Evolutionary conservation across 2,329 filamentous ascomycete genomes (phyloP).

Genomic region (Aspergillus quadrilineatus): DNA sequence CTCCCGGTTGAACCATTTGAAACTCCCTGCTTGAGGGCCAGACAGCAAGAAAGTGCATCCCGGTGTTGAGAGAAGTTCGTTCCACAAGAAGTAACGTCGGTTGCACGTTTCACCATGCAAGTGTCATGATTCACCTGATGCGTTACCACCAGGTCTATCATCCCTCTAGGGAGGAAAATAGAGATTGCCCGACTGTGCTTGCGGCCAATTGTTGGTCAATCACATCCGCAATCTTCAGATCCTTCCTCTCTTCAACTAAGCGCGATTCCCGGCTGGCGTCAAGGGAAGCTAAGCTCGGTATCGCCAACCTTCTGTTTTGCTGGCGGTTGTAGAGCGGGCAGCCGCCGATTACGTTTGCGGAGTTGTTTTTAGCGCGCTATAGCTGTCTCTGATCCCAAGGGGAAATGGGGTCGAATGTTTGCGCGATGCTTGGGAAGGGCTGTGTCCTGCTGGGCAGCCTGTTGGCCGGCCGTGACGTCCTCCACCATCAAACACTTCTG

Average conservation of each 20-base stretch:
- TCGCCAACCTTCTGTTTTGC: background rate
- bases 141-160: slow-evolving; percentile 25
- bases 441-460: slow-evolving; percentile 16
- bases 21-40: slow-evolving; percentile 22
- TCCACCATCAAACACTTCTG: slow-evolving; percentile 26
- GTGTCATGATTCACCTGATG: slow-evolving; percentile 24
- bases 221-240: slow-evolving; percentile 7
- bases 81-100: slow-evolving; percentile 39
- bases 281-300: background rate
- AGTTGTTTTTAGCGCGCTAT: slow-evolving; percentile 19
- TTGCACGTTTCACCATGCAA: slow-evolving; percentile 28
- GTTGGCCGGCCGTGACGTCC: slow-evolving; percentile 27
- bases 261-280: slow-evolving; percentile 5
- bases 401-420: slow-evolving; percentile 29
- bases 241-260: slow-evolving; percentile 9
- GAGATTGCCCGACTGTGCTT: slow-evolving; percentile 21
- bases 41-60: slow-evolving; percentile 23
- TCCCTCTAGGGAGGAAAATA: slow-evolving; percentile 20
- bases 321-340: slow-evolving; percentile 20
- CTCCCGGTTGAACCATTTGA: slow-evolving; percentile 19
- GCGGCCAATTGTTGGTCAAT: slow-evolving; percentile 22
- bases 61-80: slow-evolving; percentile 31
- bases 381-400: slow-evolving; percentile 19
- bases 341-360: slow-evolving; percentile 35
- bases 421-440: slow-evolving; percentile 17